Base-by-base conservation (phyloP, 441 rosid genomes). In the Brassica hybrid region DNA sequence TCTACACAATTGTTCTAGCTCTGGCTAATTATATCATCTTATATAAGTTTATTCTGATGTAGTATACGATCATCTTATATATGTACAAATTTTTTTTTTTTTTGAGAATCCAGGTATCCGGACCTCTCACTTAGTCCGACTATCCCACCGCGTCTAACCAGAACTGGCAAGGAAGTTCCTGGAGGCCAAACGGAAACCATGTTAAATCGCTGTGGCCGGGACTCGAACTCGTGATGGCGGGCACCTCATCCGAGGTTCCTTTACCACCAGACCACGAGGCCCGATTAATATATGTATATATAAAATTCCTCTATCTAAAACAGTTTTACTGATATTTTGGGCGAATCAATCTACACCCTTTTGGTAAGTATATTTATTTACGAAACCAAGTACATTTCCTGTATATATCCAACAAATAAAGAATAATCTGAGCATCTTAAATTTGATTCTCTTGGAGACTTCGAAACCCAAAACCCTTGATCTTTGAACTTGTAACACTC, bases 401-500 rank as follows among this genome's bases (percentile, higher is more conserved):
- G 1, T 64, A 63, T 17, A 14, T 50, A 56, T 14, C 17, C 3
- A 74, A 74, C 72, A 57, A 54, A 38, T 65, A 65, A 65, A 67
- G 32, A 67, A 75, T 17, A 25, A 61, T 50, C 2, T 50, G 48
- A 63, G 75, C 79, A 69, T 76, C 25, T 70, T 9, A 76, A 76
- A 70, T n/a, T 3, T 54, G 75, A 76, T 76, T 69, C 75, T 63
- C 80, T 63, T 38, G 75, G 80, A 56, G 59, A 70, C 16, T 70
- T 18, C 59, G 30, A 63, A 38, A 48, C 60, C 69, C 17, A n/a
- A 70, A 36, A 64, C 21, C 65, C 21, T 36, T 76, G 75, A 76
- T 65, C 71, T 70, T 70, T 43, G 71, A 16, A 64, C 65, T 54
- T 27, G 32, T 69, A 54, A 16, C 71, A 56, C 59, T 36, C 48